Base-by-base conservation (phyloP, 495 filamentous ascomycete genomes). In the Talaromyces proteolyticus region DNA sequence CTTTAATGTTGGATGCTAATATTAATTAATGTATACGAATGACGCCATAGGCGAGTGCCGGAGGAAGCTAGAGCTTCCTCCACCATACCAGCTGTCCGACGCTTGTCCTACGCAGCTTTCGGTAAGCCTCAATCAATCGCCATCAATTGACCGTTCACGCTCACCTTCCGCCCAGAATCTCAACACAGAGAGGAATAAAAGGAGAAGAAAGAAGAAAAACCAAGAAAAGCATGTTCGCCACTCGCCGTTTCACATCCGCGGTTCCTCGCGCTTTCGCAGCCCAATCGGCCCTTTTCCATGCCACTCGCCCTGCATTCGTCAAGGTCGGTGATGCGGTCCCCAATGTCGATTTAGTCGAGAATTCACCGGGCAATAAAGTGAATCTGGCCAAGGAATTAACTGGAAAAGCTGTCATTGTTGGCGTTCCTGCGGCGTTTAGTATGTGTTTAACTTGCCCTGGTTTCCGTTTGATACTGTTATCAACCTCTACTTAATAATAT, bases 401-500 rank as follows among this genome's bases (percentile, higher is more conserved):
- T 50, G 82, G 79, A 41, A 81, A 86, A 62, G 89, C 83, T 39
- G 67, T 96, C 49, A 85, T 97, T 58, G 79, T 97, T 51, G 92
- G 92, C 42, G 88, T 94, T 36, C 93, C 93, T 1, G 93, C 88
- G 10, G 93, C 91, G 16, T 96, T 90, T 73, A 88, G 80, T 84
- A 70, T 47, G 80, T 73, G 40, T 44, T 24, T 45, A 44, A 21
- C 42, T 36, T 42, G 0, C 20, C 21, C 42, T 37, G 5, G 5
- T 29, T 29, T 29, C 25, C 12, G 5, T 29, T 29, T 29, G 5
- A 24, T 26, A n/a, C 44, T 52, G 24, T 26, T 57, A 40, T 55
- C 44, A 17, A 16, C 26, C 14, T 19, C 14, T 14, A 34, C 14
- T 14, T 8, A 4, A 34, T 34, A 8, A 34, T 34, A 10, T 14